Evolutionary conservation across 768 basidiomycete genomes (phyloP).

Genomic region (Megacollybia marginata): DNA sequence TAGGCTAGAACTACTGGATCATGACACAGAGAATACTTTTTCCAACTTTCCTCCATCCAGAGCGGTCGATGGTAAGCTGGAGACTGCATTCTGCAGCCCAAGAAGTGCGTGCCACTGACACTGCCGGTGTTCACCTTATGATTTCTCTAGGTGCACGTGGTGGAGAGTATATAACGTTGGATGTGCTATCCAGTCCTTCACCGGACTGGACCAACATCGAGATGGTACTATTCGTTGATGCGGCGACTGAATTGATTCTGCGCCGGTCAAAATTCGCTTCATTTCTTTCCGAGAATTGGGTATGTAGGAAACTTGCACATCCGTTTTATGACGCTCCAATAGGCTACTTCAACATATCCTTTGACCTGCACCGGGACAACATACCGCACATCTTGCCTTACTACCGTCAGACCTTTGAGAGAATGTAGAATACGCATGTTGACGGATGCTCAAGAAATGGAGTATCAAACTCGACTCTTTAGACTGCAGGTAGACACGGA

Average conservation of each 20-base stretch:
- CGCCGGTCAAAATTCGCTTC: conserved; percentile 8
- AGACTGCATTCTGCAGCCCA: conserved; percentile 44
- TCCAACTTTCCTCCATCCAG: conserved; percentile 37
- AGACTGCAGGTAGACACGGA: conserved; percentile 18
- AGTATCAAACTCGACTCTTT: conserved; percentile 17
- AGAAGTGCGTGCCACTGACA: conserved; percentile 29
- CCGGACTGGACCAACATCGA: conserved; percentile 3
- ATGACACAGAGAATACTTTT: conserved; percentile 28
- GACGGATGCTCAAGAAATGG: not conserved
- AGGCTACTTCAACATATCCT: not conserved
- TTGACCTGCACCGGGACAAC: not conserved
- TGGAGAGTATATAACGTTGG: conserved; percentile 23
- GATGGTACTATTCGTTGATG: conserved; percentile 22
- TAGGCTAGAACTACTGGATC: conserved; percentile 26
- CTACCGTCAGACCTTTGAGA: not conserved
- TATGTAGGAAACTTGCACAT: not conserved
- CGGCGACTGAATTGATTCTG: conserved; percentile 12
- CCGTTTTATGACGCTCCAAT: too few species aligned
- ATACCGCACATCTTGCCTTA: too few species aligned
- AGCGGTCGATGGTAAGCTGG: conserved; percentile 47
- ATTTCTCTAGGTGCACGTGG: conserved; percentile 16
- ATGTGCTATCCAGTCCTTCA: conserved; percentile 9
- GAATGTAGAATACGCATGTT: conserved; percentile 19
- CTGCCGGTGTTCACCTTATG: conserved; percentile 16
- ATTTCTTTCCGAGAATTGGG: conserved; percentile 6